Evolutionary conservation across 1,284 basidiomycete species (phyloP).

Genomic region (Ustilago vetiveriae): DNA sequence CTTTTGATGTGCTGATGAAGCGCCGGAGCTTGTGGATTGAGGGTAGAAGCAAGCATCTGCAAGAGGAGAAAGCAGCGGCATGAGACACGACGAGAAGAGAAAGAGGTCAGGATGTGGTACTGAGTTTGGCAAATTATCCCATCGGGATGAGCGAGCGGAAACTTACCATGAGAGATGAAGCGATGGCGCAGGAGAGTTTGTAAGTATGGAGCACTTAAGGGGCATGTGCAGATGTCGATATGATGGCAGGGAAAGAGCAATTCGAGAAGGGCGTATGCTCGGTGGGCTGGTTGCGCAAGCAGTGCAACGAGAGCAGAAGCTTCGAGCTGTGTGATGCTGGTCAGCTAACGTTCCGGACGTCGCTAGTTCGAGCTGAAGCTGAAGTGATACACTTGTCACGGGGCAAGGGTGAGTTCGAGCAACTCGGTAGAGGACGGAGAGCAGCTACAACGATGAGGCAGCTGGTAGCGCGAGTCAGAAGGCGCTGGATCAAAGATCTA

Average conservation of each 20-base stretch:
- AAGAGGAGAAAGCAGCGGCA: neutral
- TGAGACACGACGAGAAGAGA: neutral
- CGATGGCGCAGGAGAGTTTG: conserved; percentile 3
- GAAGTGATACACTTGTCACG: too few species aligned
- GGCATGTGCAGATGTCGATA: conserved; percentile 12
- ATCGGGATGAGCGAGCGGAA: neutral
- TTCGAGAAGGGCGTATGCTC: neutral
- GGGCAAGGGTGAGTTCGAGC: too few species aligned
- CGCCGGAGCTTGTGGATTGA: conserved; percentile 11
- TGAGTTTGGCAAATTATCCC: too few species aligned
- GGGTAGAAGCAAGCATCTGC: conserved; percentile 33
- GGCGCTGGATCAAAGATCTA: neutral
- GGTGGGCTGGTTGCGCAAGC: neutral
- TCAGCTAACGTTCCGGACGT: conserved; percentile 24
- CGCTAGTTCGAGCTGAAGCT: conserved; percentile 3
- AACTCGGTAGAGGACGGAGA: too few species aligned
- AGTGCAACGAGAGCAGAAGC: neutral
- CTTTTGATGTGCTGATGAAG: conserved; percentile 22
- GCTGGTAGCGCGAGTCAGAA: too few species aligned
- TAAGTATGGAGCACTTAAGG: conserved; percentile 4
- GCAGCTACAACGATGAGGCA: too few species aligned
- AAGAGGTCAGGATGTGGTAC: conserved; percentile 6
- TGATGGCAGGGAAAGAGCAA: neutral
- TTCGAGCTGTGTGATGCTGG: conserved; percentile 4
- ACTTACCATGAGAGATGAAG: conserved; percentile 17